Conservation (phyloP, 495 filamentous ascomycete genomes). For the Patellaria atrata region DNA sequence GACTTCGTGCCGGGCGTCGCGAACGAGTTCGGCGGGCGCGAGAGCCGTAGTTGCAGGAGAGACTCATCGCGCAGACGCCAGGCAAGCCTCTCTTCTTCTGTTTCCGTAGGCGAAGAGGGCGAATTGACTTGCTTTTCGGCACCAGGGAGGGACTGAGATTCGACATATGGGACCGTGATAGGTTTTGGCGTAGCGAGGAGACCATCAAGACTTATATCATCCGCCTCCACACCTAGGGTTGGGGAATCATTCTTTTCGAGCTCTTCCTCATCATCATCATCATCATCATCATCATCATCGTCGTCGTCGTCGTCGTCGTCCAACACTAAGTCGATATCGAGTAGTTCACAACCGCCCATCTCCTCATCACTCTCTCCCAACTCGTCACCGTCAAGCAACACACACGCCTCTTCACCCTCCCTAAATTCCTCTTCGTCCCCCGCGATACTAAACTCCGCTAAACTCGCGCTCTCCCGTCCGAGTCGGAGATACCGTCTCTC, state of each 20-base stretch:
- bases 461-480: conserved; percentile 23
- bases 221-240: too few species aligned
- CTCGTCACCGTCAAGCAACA: background rate
- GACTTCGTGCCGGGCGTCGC: background rate
- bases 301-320: conserved; percentile 14
- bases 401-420: background rate
- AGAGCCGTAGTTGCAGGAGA: too few species aligned
- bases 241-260: too few species aligned
- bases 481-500: conserved; percentile 20
- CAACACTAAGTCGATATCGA: conserved; percentile 4
- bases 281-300: conserved; percentile 6
- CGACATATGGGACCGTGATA: background rate
- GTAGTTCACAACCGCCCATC: conserved; percentile 3
- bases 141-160: background rate
- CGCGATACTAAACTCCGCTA: conserved; percentile 18
- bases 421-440: conserved; percentile 9
- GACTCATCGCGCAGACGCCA: too few species aligned
- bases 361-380: background rate
- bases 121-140: background rate
- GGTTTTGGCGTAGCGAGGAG: background rate
- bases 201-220: too few species aligned
- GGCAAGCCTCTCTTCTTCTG: background rate
- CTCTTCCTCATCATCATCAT: conserved; percentile 1
- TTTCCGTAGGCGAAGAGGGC: background rate
- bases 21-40: too few species aligned